Evolutionary conservation across 1,139 yeast species (phyloP), one percentile per base, ranked within the genome.

Genomic region (Candida tunisiensis): DNA sequence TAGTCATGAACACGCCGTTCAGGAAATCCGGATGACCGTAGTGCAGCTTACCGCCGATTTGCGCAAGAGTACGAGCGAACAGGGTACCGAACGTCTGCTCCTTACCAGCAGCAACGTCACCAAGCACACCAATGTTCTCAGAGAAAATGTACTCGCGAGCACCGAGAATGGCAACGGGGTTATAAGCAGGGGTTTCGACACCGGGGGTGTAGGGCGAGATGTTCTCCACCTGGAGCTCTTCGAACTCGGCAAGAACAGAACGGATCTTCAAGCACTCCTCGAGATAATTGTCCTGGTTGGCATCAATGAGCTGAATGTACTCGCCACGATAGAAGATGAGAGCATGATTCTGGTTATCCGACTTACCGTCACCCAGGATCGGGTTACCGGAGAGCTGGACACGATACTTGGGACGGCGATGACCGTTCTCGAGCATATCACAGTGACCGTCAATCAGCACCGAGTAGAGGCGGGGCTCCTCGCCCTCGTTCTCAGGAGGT

Each of bases 101-200:
- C 64, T 88, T 88, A 71, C 96, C 98, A 41, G 98, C 98, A 45
- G 98, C 98, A 55, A 88, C 92, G 60, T 88, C 98, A 74, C 98
- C 98, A 44, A 88, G 69, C 47, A 88, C 80, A 77, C 98, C 98
- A 41, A 93, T 78, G 63, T 85, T 88, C 60, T 88, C 98, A 37
- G 95, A 82, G 78, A 88, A 88, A 61, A 88, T 88, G 60, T 88
- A 88, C 62, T 88, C 98, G 65, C 98, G 78, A 31, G 98, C 96
- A 73, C 98, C 98, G 45, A 88, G 82, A 53, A 88, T 85, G 32
- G 98, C 98, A 45, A 88, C 98, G 19, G 98, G 98, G 44, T 57
- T 62, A 31, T 57, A 53, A 21, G 49, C 46, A 38, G 54, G 57
- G 29, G 57, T 60, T 19, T 60, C 61, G 27, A 51, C 41, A 17